These are phyloP conservation scores for Tagetes erecta DNA, from an alignment of 129 eudicot species.

Conservation along the genomic window DNA sequence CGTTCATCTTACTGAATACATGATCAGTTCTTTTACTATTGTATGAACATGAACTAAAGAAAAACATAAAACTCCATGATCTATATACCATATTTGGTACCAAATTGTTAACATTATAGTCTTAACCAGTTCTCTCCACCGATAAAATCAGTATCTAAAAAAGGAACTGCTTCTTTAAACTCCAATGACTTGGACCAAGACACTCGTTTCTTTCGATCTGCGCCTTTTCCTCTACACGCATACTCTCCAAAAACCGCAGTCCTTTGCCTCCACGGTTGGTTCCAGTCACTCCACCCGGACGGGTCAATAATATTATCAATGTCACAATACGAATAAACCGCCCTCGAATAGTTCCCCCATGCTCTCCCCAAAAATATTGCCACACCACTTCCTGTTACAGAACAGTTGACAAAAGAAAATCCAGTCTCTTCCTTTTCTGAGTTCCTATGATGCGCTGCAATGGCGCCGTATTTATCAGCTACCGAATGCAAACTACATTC, in stretches of 20 bases:
- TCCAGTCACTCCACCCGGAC: constrained; percentile 75
- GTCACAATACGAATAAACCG: constrained; percentile 55
- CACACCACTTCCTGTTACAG: constrained; percentile 56
- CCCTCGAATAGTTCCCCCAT: constrained; percentile 68
- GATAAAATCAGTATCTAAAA: constrained; percentile 56
- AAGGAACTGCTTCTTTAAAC: constrained; percentile 49
- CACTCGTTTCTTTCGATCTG: constrained; percentile 54
- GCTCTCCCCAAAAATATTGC: constrained; percentile 69
- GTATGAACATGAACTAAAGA: background rate
- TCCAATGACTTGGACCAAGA: constrained; percentile 62
- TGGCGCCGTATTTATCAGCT: constrained; percentile 61
- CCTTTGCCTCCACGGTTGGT: constrained; percentile 48
- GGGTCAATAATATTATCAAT: constrained; percentile 58
- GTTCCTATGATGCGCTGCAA: constrained; percentile 83
- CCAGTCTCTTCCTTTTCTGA: constrained; percentile 52
- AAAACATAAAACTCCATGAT: background rate
- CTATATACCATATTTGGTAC: background rate
- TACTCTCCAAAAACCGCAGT: constrained; percentile 78
- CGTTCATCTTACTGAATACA: background rate
- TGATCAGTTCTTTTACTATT: background rate
- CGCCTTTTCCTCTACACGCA: constrained; percentile 75
- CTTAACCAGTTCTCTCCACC: constrained; percentile 74
- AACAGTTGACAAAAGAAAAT: constrained; percentile 68
- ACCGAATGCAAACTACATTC: constrained; percentile 54
- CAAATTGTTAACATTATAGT: constrained; percentile 30